These are phyloP conservation scores for Aspergillus alliaceus DNA, from an alignment of 2,329 filamentous ascomycete species.

Conservation along the genomic window DNA sequence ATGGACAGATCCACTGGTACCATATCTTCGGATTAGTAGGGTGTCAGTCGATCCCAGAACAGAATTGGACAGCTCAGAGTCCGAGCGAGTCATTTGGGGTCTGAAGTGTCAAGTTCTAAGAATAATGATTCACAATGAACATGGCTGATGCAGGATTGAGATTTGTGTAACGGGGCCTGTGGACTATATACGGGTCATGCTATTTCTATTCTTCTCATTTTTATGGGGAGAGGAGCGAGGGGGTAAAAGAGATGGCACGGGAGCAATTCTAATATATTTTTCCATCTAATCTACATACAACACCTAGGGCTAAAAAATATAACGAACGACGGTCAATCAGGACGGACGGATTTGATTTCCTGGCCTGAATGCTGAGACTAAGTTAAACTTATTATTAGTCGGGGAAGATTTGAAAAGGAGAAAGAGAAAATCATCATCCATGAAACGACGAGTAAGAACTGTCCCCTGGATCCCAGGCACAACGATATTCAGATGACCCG, in stretches of 20 bases:
- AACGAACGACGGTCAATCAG: not conserved
- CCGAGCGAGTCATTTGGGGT: not conserved
- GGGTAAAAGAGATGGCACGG: not conserved
- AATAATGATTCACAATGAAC: not conserved
- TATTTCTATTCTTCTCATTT: not conserved
- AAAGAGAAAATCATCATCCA: not conserved
- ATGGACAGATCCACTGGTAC: not conserved
- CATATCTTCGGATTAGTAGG: not conserved
- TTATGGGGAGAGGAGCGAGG: too few species aligned
- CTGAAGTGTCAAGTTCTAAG: not conserved
- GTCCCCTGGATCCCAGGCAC: not conserved
- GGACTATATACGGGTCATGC: not conserved
- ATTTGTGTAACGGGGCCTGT: not conserved
- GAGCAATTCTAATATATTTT: too few species aligned
- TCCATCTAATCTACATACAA: not conserved
- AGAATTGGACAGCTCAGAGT: slow-evolving; percentile 4
- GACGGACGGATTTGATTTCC: slow-evolving; percentile 4
- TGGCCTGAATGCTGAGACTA: not conserved
- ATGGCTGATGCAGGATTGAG: not conserved
- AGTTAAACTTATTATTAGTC: not conserved
- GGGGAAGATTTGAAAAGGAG: not conserved
- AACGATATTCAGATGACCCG: slow-evolving; percentile 4
- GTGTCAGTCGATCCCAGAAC: slow-evolving; percentile 2
- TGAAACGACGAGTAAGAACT: not conserved
- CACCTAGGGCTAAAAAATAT: too few species aligned